Evolutionary conservation across 768 basidiomycete species (phyloP), one percentile per base, ranked within the genome.

Genomic region (Calocera viscosa): DNA sequence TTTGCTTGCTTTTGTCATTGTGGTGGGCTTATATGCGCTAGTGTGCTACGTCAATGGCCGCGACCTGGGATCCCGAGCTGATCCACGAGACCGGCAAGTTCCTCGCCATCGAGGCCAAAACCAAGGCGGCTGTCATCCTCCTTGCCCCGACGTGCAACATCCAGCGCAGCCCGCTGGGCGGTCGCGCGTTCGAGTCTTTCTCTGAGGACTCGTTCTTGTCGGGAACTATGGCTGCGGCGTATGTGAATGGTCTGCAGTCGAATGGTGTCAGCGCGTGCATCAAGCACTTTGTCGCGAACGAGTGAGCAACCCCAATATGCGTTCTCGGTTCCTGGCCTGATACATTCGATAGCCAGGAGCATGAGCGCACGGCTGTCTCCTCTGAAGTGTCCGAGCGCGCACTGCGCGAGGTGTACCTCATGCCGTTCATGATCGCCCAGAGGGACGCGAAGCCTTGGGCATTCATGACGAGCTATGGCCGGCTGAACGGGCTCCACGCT

Each of bases 71-170:
- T 73, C 75, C 79, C 22, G 81, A 84, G 5, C 78, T 88, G 49
- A 75, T 87, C 41, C 73, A 77, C 34, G 71, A 82, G 63, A 82
- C 83, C 38, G 88, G 87, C 34, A 65, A 66, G 12, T 84, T 87
- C 65, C 78, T 90, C 63, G 88, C 80, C 0, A 77, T 82, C 67
- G 87, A 89, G 74, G 79, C 86, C 30, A 87, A 88, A 71, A 76
- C 81, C 70, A 86, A 86, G 72, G 84, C 84, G 2, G 82, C 84
- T 0, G 82, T 84, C 39, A 77, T 87, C 38, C 77, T 89, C 16
- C 80, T 89, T 32, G 87, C 86, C 1, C 88, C 87, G 10, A 90
- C 88, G 0, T 86, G 86, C 76, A 90, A 89, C 73, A 89, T 88
- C 41, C 86, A 86, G 72, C 81, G 88, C 39, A 24, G 65, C 22